phyloP scores from a whole-genome alignment of 176 grass and related monocot species.

The Raddia distichophylla region DNA sequence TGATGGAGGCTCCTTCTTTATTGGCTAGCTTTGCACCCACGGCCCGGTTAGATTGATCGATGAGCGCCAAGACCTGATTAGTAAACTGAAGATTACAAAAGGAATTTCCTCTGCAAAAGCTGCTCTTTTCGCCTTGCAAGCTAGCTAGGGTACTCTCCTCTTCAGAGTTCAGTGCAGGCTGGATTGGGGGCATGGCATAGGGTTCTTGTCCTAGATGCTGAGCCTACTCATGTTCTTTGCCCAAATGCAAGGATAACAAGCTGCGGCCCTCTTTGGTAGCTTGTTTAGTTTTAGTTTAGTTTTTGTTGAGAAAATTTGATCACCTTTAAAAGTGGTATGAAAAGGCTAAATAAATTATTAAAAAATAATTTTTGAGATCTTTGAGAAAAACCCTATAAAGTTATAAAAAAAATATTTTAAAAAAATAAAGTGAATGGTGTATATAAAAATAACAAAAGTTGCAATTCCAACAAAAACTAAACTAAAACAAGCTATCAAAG shows the following conservation, averaged over 20 bases:
- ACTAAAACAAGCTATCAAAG: too few species aligned
- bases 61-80: not conserved
- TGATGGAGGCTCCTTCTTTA: not conserved
- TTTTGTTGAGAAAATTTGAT: too few species aligned
- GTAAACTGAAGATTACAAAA: not conserved
- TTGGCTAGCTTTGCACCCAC: not conserved
- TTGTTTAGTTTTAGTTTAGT: too few species aligned
- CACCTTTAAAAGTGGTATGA: too few species aligned
- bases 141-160: not conserved
- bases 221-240: constrained; percentile 23
- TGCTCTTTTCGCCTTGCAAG: not conserved
- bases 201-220: constrained; percentile 41
- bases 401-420: too few species aligned
- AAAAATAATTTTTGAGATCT: too few species aligned
- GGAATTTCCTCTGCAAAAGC: not conserved
- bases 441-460: too few species aligned
- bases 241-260: constrained; percentile 10
- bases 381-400: too few species aligned
- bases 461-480: too few species aligned
- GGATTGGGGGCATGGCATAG: constrained; percentile 22
- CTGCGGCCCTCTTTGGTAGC: too few species aligned
- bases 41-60: not conserved
- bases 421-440: too few species aligned
- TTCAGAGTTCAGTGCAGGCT: constrained; percentile 6
- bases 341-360: too few species aligned